Evolutionary conservation across 2,329 filamentous ascomycete genomes (phyloP).

Genomic region (Ceratocystis diversiconidia): DNA sequence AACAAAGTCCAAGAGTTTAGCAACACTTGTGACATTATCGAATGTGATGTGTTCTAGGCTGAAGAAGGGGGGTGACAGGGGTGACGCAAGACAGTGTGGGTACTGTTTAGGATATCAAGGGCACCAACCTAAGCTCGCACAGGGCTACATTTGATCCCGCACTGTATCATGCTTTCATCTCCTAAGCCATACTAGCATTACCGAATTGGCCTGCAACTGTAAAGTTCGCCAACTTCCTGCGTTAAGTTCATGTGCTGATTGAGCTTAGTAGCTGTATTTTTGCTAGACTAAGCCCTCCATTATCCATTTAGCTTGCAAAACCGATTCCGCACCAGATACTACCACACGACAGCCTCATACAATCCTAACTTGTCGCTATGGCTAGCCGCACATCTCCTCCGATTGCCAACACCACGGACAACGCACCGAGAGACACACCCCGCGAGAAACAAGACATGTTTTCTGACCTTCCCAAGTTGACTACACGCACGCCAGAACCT

Average conservation of each 20-base stretch:
- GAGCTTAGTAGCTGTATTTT: no score
- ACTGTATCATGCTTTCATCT: background rate
- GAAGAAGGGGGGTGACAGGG: background rate
- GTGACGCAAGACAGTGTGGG: background rate
- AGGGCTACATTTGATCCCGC: background rate
- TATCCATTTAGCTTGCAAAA: no score
- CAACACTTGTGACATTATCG: background rate
- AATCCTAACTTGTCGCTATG: background rate
- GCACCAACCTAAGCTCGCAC: background rate
- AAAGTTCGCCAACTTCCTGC: background rate
- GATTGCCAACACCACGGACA: background rate
- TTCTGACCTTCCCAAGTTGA: slow-evolving; percentile 9
- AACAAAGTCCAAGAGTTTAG: background rate
- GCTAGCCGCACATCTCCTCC: background rate
- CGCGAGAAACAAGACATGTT: slow-evolving; percentile 6
- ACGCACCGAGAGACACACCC: background rate
- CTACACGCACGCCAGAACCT: slow-evolving; percentile 17
- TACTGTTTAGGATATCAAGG: background rate
- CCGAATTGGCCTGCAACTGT: background rate
- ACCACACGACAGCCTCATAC: background rate
- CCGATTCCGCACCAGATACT: background rate
- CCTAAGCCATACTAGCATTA: background rate
- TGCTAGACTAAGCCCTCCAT: no score
- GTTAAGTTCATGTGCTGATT: no score
- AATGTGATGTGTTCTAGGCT: background rate